phyloP scores from a whole-genome alignment of 2,329 filamentous ascomycete genomes.

The Cladosporium sp. region DNA sequence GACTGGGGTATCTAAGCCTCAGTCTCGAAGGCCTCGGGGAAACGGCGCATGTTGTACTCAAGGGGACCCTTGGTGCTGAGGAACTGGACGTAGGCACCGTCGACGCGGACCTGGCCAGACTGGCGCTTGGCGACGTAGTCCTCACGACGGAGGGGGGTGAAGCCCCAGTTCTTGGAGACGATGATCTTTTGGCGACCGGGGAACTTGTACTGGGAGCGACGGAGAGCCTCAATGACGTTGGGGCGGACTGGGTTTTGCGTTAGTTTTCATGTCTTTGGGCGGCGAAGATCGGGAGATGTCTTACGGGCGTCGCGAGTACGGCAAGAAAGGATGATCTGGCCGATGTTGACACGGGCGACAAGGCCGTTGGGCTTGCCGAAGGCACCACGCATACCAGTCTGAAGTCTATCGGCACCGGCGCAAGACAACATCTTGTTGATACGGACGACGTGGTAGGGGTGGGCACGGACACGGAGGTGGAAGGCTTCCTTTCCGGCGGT shows the following conservation, averaged over 20 bases:
- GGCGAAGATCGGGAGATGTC: slow-evolving; percentile 40
- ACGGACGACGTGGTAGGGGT: slow-evolving; percentile 99
- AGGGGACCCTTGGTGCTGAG: slow-evolving; percentile 88
- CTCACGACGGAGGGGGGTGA: slow-evolving; percentile 96
- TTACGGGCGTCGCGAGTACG: slow-evolving; percentile 90
- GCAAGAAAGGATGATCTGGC: slow-evolving; percentile 97
- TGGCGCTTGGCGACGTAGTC: slow-evolving; percentile 97
- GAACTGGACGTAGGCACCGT: slow-evolving; percentile 99
- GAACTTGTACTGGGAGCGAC: slow-evolving; percentile 99
- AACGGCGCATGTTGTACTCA: slow-evolving; percentile 84
- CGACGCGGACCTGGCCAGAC: slow-evolving; percentile 88
- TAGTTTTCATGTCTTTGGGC: slow-evolving; percentile 24
- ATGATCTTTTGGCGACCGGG: slow-evolving; percentile 99
- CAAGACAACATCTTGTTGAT: slow-evolving; percentile 99
- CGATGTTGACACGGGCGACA: slow-evolving; percentile 99
- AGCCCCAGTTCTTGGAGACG: slow-evolving; percentile 99
- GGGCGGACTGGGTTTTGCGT: slow-evolving; percentile 65
- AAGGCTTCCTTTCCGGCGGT: slow-evolving; percentile 69
- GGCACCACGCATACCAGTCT: slow-evolving; percentile 99
- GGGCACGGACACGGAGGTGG: slow-evolving; percentile 75
- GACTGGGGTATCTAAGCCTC: slow-evolving; percentile 32
- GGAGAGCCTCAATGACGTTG: slow-evolving; percentile 95
- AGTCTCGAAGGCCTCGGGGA: slow-evolving; percentile 81
- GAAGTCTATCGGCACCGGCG: slow-evolving; percentile 99
- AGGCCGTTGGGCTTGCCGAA: slow-evolving; percentile 99